Percentiles rank a stretch among this genome's conserved stretches.
phyloP scores from a whole-genome alignment of 2,329 filamentous ascomycete species.

The Phaeosphaeriaceae sp. region DNA sequence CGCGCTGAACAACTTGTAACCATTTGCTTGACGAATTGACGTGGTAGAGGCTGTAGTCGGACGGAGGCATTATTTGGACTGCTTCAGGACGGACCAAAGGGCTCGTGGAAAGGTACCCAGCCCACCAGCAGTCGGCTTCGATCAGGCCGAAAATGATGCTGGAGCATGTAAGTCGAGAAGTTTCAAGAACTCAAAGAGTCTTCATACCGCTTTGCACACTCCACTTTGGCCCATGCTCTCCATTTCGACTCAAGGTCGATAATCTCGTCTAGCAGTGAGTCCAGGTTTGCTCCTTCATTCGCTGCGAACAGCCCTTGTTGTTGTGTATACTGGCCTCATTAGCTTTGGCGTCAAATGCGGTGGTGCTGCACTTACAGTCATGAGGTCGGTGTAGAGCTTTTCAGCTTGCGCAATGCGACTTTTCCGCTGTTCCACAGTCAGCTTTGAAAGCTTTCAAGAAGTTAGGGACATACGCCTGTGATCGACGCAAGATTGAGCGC shows the following conservation, averaged over 20 bases:
- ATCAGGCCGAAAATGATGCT: conserved; percentile 57
- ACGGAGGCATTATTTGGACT: conserved; percentile 56
- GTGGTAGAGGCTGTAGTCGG: conserved; percentile 55
- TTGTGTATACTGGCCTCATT: conserved; percentile 52
- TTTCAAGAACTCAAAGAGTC: not conserved
- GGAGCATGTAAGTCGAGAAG: conserved; percentile 10
- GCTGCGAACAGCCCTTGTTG: conserved; percentile 60
- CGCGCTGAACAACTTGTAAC: conserved; percentile 40
- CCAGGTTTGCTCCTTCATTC: conserved; percentile 48
- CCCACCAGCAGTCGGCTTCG: conserved; percentile 58
- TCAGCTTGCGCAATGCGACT: conserved; percentile 58
- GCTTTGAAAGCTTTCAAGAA: not conserved
- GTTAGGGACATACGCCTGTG: conserved; percentile 50
- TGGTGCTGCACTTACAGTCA: conserved; percentile 46
- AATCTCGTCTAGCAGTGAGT: conserved; percentile 54
- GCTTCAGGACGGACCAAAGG: conserved; percentile 57
- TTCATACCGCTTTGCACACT: conserved; percentile 57
- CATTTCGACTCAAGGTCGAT: conserved; percentile 57
- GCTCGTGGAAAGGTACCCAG: conserved; percentile 56
- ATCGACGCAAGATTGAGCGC: conserved; percentile 60
- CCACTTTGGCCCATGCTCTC: conserved; percentile 62
- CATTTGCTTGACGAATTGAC: conserved; percentile 48
- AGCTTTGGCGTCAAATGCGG: conserved; percentile 5
- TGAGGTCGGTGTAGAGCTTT: conserved; percentile 60
- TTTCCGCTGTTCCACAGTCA: conserved; percentile 37